Conservation (phyloP, 1,284 basidiomycete genomes). For the Ceratobasidium sp. region DNA sequence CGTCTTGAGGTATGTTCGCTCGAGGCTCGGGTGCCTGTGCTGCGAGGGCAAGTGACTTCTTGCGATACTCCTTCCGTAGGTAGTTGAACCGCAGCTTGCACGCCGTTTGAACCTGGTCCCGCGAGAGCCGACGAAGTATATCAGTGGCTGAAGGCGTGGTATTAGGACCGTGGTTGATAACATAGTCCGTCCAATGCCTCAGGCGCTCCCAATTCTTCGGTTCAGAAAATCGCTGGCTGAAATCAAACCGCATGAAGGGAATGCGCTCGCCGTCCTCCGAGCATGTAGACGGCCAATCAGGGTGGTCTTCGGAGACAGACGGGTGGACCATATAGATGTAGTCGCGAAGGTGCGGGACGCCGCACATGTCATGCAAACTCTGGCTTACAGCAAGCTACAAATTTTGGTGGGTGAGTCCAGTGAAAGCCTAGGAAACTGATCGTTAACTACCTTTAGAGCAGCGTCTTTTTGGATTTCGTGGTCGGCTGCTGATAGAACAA, state of each 20-base stretch:
- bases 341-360: neutral
- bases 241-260: neutral
- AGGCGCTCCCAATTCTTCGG: neutral
- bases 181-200: neutral
- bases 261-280: neutral
- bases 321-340: neutral
- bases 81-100: neutral
- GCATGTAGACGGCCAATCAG: neutral
- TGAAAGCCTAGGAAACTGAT: neutral
- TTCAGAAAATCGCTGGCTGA: neutral
- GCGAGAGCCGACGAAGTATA: neutral
- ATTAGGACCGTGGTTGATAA: neutral
- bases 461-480: neutral
- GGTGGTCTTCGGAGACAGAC: neutral
- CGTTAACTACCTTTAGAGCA: neutral
- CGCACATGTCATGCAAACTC: neutral
- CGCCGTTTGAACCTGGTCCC: neutral
- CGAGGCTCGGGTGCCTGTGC: neutral
- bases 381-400: neutral
- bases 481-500: neutral
- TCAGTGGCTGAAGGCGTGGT: neutral
- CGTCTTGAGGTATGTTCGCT: neutral
- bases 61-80: neutral
- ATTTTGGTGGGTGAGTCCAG: neutral
- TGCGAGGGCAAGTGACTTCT: neutral